These are phyloP conservation scores for Babesia sp. DNA, from an alignment of 169 alveolate genomes.

Conservation along the genomic window DNA sequence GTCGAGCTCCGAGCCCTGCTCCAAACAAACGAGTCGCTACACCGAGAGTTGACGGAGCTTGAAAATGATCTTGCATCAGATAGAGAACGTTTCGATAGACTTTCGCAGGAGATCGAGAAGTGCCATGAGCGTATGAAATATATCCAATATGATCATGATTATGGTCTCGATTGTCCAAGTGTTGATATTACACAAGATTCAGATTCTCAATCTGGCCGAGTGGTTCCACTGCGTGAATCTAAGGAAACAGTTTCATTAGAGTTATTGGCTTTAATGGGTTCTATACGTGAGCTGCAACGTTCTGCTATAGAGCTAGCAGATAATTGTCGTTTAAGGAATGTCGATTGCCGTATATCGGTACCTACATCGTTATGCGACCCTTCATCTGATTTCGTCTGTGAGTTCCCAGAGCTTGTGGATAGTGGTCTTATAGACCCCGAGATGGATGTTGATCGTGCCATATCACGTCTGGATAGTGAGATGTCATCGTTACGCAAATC, in stretches of 20 bases:
- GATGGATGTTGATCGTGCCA: neutral
- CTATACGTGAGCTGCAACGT: conserved; percentile 24
- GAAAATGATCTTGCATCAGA: conserved; percentile 26
- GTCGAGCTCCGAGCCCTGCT: conserved; percentile 16
- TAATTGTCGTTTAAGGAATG: conserved; percentile 42
- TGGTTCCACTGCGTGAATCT: conserved; percentile 25
- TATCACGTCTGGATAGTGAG: neutral
- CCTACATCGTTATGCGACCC: neutral
- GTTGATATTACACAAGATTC: neutral
- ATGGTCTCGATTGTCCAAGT: conserved; percentile 1
- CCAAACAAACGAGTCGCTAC: conserved; percentile 1
- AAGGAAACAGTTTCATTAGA: conserved; percentile 9
- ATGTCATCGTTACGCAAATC: conserved; percentile 42
- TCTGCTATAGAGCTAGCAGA: conserved; percentile 40
- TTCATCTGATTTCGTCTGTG: conserved; percentile 11
- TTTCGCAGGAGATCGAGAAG: conserved; percentile 13
- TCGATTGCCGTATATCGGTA: conserved; percentile 17
- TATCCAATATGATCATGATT: conserved; percentile 24
- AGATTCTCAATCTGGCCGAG: neutral
- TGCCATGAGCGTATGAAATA: conserved; percentile 40
- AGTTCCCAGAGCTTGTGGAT: conserved; percentile 15
- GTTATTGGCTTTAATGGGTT: neutral
- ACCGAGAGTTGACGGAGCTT: conserved; percentile 18
- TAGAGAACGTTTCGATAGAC: conserved; percentile 3
- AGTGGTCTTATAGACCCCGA: neutral